These are phyloP conservation scores for Solanum hybrid DNA, from an alignment of 305 asterid species.

Conservation along the genomic window DNA sequence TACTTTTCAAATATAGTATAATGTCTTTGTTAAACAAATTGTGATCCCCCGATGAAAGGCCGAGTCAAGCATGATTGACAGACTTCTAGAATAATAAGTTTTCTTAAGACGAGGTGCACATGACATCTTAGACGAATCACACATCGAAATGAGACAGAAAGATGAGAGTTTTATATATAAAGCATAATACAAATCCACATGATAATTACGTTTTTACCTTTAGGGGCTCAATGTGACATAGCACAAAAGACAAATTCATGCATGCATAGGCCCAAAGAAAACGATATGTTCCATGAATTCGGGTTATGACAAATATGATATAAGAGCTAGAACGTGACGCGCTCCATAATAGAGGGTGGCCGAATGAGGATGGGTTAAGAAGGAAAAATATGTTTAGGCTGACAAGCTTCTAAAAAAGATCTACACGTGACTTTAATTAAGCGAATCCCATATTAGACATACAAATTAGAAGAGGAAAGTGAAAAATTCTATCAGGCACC, in stretches of 20 bases:
- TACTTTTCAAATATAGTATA: background rate
- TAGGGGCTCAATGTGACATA: background rate
- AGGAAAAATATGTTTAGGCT: background rate
- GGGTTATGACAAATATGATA: background rate
- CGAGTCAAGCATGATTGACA: background rate
- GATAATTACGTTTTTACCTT: background rate
- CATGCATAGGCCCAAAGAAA: background rate
- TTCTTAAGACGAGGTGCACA: background rate
- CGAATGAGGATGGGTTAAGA: background rate
- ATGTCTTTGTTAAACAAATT: background rate
- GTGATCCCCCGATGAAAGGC: background rate
- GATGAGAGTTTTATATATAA: background rate
- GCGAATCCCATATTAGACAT: background rate
- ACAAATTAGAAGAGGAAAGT: background rate
- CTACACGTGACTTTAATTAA: background rate
- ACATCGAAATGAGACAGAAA: background rate
- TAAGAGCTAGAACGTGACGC: background rate
- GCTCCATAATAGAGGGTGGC: background rate
- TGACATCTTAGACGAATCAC: background rate
- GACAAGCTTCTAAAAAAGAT: background rate
- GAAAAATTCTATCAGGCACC: background rate
- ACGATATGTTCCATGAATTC: background rate
- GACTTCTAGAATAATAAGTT: background rate
- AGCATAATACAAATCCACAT: background rate
- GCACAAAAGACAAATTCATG: background rate